Base-by-base conservation (phyloP, 2,329 filamentous ascomycete genomes). In the Graphilbum sp. region DNA sequence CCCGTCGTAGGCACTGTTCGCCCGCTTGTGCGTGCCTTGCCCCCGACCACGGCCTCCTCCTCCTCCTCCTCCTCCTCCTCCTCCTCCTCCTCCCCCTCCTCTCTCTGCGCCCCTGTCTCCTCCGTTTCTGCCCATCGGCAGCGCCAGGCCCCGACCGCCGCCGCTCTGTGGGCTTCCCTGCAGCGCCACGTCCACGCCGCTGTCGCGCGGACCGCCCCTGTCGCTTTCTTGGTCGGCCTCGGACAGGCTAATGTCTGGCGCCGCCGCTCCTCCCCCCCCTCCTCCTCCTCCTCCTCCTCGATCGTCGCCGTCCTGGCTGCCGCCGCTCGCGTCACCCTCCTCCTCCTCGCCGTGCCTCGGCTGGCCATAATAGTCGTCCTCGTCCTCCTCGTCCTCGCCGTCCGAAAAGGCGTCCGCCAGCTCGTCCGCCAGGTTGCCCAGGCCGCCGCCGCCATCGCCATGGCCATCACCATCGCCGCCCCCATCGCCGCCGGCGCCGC, bases 391-490 rank as follows among this genome's bases (percentile, higher is more conserved):
- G n/a, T 62, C 66, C 30, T 75, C 73, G 31, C 72, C 75, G 40
- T 70, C 72, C 9, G 74, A 78, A 25, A 80, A 73, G 4, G 77
- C 75, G 50, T 81, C 80, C 2, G 79, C 83, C 35, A 90, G 62
- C 56, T 90, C 83, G 55, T 88, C 83, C 2, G 83, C 83, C 35
- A 90, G 57, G 48, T 85, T 87, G 24, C 82, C 83, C 44, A 85
- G 62, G 3, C 54, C 53, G 19, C 55, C 58, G 34, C 54, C 53
- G 37, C 54, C 61, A 2, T 55, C 55, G 30, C 55, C 63, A 21
- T 55, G 58, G 21, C 27, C 34, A 21, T 15, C 32, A 12, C 33
- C 13, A 8, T 15, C 27, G 5, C 53, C 53, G 20, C 55, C 58
- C 34, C 55, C 53, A 36, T 54, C 61, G 3, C 55, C 55, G 29